Evolutionary conservation across 805 yeast species (phyloP).

Genomic region (Kodamaea lidongshanica): DNA sequence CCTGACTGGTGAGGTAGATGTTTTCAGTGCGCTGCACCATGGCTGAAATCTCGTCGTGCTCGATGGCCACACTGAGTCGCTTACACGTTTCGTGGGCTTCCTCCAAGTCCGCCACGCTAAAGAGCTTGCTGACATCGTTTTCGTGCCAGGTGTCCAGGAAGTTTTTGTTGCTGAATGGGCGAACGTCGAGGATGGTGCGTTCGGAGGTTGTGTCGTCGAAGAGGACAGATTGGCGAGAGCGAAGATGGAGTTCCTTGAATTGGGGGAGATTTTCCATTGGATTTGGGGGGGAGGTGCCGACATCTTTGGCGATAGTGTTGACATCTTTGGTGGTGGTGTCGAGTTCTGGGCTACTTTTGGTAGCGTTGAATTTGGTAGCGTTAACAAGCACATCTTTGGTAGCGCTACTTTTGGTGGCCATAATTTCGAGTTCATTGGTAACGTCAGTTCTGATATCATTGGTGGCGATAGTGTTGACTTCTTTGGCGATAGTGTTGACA

Average conservation of each 20-base stretch:
- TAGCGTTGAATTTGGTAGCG: background rate
- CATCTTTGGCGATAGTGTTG: no score
- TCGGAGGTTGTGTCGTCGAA: no score
- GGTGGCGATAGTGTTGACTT: no score
- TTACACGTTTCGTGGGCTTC: constrained; percentile 1
- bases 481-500: no score
- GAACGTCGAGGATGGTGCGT: no score
- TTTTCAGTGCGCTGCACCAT: background rate
- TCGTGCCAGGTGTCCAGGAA: constrained; percentile 4
- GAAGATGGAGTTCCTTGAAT: no score
- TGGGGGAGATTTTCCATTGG: no score
- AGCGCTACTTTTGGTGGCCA: background rate
- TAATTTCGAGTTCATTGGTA: background rate
- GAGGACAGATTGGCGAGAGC: no score
- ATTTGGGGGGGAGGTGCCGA: no score
- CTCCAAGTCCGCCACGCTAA: constrained; percentile 3
- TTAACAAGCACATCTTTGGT: background rate
- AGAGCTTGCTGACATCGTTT: constrained; percentile 3
- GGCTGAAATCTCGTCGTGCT: constrained; percentile 3
- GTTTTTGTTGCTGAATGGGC: constrained; percentile 1
- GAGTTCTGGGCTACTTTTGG: no score
- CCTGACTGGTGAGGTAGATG: constrained; percentile 6
- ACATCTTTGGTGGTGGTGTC: no score
- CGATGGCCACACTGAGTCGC: constrained; percentile 2
- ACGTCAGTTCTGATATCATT: background rate